Percentiles rank a stretch among this genome's conserved stretches.
Evolutionary conservation across 345 rosid species (phyloP).

Genomic region (Rhodamnia rubescens): DNA sequence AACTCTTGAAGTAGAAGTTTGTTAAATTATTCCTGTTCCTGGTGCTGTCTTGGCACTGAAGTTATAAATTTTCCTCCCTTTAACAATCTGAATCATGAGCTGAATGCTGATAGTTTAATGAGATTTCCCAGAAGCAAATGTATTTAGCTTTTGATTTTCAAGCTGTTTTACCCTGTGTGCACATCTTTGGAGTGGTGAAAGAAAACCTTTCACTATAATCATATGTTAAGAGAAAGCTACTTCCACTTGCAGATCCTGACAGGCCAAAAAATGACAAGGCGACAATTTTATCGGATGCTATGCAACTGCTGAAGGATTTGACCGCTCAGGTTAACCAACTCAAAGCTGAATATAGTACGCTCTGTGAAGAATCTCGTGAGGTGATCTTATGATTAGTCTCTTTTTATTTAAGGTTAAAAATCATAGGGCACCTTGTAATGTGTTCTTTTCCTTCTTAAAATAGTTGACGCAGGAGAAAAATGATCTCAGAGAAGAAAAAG

Average conservation of each 20-base stretch:
- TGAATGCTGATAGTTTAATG: neutral
- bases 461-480: conserved; percentile 85
- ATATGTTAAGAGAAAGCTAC: neutral
- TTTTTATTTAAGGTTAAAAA: neutral
- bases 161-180: neutral
- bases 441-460: neutral
- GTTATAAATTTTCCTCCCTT: neutral
- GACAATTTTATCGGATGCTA: conserved; percentile 63
- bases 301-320: conserved; percentile 78
- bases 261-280: conserved; percentile 90
- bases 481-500: conserved; percentile 83
- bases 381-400: conserved; percentile 14
- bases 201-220: neutral
- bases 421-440: neutral
- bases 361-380: conserved; percentile 86
- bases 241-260: conserved; percentile 50
- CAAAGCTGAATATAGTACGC: conserved; percentile 48
- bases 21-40: neutral
- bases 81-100: neutral
- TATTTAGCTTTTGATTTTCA: neutral
- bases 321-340: conserved; percentile 69
- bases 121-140: neutral
- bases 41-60: neutral
- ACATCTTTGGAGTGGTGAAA: neutral
- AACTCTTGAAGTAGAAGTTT: neutral